Evolutionary conservation across 306 rosid species (phyloP).

Genomic region (Fragaria iinumae): DNA sequence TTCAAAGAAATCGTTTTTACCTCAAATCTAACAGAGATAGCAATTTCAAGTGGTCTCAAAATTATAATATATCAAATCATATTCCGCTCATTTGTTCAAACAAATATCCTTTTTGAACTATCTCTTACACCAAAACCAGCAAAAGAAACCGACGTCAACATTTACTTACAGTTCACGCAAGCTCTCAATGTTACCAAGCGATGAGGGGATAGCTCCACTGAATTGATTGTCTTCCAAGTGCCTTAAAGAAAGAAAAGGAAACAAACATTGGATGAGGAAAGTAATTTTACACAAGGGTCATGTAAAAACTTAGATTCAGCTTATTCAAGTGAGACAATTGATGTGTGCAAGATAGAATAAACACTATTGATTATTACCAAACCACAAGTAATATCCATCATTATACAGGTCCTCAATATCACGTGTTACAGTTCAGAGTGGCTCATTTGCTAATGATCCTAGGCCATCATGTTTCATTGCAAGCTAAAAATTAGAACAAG

Average conservation of each 20-base stretch:
- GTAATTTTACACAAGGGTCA: conserved; percentile 16
- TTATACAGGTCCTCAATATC: conserved; percentile 5
- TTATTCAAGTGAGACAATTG: conserved; percentile 16
- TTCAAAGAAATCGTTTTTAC: not conserved
- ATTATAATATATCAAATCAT: not conserved
- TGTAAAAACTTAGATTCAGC: conserved; percentile 22
- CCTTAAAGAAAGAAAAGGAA: conserved; percentile 34
- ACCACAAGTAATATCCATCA: conserved; percentile 8
- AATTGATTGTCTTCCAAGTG: conserved; percentile 82
- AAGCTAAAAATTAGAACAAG: conserved; percentile 13
- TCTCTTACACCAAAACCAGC: not conserved
- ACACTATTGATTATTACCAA: conserved; percentile 5
- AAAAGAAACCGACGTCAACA: not conserved
- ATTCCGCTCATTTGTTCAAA: not conserved
- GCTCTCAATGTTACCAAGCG: conserved; percentile 57
- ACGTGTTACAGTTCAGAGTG: not conserved
- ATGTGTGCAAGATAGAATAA: conserved; percentile 10
- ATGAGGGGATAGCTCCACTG: conserved; percentile 71
- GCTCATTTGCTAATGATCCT: conserved; percentile 1
- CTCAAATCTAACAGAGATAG: not conserved
- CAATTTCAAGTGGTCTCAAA: conserved; percentile 6
- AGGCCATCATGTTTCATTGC: conserved; percentile 7
- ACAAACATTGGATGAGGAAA: conserved; percentile 15
- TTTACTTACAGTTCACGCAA: conserved; percentile 76
- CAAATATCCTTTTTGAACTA: not conserved